phyloP scores from a whole-genome alignment of 2,329 filamentous ascomycete species.

The Microdochium paspali region DNA sequence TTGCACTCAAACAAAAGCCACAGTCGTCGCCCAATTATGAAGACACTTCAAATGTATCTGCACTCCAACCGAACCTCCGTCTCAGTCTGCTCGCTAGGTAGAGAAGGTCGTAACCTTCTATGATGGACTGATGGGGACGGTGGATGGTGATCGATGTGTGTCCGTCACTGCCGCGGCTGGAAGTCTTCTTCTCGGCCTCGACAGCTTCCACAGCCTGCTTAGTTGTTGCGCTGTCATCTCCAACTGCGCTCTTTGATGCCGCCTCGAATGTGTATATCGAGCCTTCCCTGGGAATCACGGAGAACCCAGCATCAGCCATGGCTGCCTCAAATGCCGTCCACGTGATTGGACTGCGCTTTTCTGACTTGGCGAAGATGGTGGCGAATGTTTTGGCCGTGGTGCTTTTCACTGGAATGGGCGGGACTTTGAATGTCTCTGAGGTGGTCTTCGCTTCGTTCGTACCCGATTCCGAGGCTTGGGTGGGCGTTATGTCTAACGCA shows the following conservation, averaged over 20 bases:
- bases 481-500: constrained; percentile 16
- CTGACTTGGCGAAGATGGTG: constrained; percentile 19
- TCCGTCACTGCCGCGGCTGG: neutral
- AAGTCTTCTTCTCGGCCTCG: neutral
- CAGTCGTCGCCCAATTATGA: neutral
- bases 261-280: constrained; percentile 28
- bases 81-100: constrained; percentile 20
- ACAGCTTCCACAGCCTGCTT: neutral
- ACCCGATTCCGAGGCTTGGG: neutral
- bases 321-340: constrained; percentile 29
- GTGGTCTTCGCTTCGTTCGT: neutral
- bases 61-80: constrained; percentile 24
- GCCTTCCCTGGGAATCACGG: constrained; percentile 26
- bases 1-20: too few relatives aligned
- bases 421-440: neutral
- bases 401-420: constrained; percentile 24
- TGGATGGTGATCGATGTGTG: constrained; percentile 23
- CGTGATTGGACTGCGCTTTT: constrained; percentile 18
- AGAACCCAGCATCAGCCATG: constrained; percentile 31
- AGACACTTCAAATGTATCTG: constrained; percentile 18
- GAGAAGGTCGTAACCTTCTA: constrained; percentile 21
- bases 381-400: constrained; percentile 27
- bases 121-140: constrained; percentile 23
- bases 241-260: constrained; percentile 16
- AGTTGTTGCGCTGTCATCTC: neutral